Evolutionary conservation across 73 alveolate genomes (phyloP).

Genomic region (Symbiodinium natans): DNA sequence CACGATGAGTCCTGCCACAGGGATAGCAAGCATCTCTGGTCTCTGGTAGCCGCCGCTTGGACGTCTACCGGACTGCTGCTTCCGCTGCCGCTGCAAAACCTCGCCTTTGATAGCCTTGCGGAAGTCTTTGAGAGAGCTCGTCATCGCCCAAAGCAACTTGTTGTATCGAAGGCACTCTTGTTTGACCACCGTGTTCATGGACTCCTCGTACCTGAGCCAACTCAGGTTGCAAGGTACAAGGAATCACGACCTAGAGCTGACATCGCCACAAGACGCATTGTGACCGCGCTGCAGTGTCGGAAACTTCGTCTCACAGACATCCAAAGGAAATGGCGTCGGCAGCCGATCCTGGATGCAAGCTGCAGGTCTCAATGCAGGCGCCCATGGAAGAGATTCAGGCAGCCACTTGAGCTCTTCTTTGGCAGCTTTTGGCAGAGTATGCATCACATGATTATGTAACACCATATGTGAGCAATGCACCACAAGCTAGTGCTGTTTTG

Average conservation of each 20-base stretch:
- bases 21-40: neutral
- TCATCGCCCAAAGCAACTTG: constrained; percentile 73
- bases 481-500: too few relatives aligned
- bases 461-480: too few relatives aligned
- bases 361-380: too few relatives aligned
- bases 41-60: neutral
- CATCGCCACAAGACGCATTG: neutral
- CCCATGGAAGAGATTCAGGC: too few relatives aligned
- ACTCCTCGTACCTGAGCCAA: constrained; percentile 55
- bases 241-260: neutral
- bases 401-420: too few relatives aligned
- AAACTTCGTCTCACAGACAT: constrained; percentile 83
- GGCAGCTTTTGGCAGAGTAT: too few relatives aligned
- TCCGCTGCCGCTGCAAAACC: neutral
- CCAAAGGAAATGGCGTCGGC: constrained; percentile 84
- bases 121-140: constrained; percentile 74
- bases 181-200: constrained; percentile 93
- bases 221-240: neutral
- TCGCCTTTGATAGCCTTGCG: constrained; percentile 90
- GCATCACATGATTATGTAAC: too few relatives aligned
- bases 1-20: constrained; percentile 96
- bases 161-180: constrained; percentile 28
- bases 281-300: constrained; percentile 4
- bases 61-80: neutral
- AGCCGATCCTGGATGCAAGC: constrained; percentile 31